These are phyloP conservation scores for Pichia kluyveri DNA, from an alignment of 805 yeast genomes.

Conservation along the genomic window DNA sequence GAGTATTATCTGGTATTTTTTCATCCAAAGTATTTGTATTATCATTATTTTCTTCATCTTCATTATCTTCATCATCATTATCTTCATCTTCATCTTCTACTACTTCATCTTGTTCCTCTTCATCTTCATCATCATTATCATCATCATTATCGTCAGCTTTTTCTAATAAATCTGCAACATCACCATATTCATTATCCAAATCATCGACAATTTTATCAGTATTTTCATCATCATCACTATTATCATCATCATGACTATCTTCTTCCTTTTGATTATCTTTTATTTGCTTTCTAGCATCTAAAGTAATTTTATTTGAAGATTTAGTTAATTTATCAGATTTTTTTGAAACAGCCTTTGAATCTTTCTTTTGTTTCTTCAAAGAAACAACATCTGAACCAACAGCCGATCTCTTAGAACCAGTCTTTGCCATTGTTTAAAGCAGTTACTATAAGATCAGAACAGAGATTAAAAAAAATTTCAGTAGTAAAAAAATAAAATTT, in stretches of 20 bases:
- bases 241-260: background rate
- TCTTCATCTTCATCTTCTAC: conserved; percentile 17
- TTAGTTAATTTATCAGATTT: background rate
- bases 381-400: background rate
- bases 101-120: conserved; percentile 12
- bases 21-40: conserved; percentile 17
- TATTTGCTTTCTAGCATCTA: background rate
- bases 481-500: too few relatives aligned
- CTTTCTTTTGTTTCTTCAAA: background rate
- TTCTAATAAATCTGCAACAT: conserved; percentile 41
- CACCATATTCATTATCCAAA: conserved; percentile 48
- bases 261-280: background rate
- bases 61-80: conserved; percentile 14
- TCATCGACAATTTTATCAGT: conserved; percentile 41
- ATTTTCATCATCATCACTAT: conserved; percentile 8
- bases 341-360: background rate
- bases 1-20: background rate
- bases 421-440: background rate
- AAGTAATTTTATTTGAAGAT: background rate
- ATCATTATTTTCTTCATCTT: conserved; percentile 23
- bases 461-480: too few relatives aligned
- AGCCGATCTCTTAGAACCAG: background rate
- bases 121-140: conserved; percentile 19
- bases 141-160: conserved; percentile 28
- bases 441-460: too few relatives aligned